Evolutionary conservation across 441 rosid species (phyloP).

Genomic region (Arabidopsis lyrata): DNA sequence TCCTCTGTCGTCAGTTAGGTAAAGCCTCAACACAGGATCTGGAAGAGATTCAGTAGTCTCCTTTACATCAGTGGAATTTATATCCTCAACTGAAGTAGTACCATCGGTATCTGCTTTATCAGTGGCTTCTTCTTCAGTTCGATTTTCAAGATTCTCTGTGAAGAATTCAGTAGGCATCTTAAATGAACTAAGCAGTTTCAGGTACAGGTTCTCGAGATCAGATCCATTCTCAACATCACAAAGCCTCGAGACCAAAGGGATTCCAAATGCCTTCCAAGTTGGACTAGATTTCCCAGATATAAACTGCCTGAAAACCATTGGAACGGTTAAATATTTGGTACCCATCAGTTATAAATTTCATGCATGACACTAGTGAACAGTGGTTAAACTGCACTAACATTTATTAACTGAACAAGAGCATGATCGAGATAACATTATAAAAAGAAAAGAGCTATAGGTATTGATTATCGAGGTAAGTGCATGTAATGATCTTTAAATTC

Average conservation of each 20-base stretch:
- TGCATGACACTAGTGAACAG: slow-evolving; percentile 15
- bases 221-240: slow-evolving; percentile 60
- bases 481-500: slow-evolving; percentile 8
- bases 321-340: slow-evolving; percentile 9
- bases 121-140: slow-evolving; percentile 50
- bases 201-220: slow-evolving; percentile 63
- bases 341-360: slow-evolving; percentile 18
- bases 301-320: slow-evolving; percentile 62
- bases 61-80: slow-evolving; percentile 45
- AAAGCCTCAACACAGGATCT: slow-evolving; percentile 68
- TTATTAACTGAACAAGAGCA: slow-evolving; percentile 22
- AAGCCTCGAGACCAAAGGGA: slow-evolving; percentile 84
- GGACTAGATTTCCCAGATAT: slow-evolving; percentile 63
- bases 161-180: slow-evolving; percentile 49
- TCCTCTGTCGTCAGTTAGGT: slow-evolving; percentile 81
- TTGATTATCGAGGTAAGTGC: slow-evolving; percentile 20
- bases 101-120: slow-evolving; percentile 37
- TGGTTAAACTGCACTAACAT: slow-evolving; percentile 17
- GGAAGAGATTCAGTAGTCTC: slow-evolving; percentile 51
- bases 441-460: slow-evolving; percentile 18
- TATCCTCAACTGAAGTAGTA: slow-evolving; percentile 46
- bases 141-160: slow-evolving; percentile 50
- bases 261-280: slow-evolving; percentile 72
- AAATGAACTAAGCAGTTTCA: slow-evolving; percentile 72
- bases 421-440: slow-evolving; percentile 18